A percentile compares a stretch with the other conserved stretches of the same genome.
These are phyloP conservation scores for Fusarium temperatum DNA, from an alignment of 2,329 filamentous ascomycete species.

Conservation along the genomic window DNA sequence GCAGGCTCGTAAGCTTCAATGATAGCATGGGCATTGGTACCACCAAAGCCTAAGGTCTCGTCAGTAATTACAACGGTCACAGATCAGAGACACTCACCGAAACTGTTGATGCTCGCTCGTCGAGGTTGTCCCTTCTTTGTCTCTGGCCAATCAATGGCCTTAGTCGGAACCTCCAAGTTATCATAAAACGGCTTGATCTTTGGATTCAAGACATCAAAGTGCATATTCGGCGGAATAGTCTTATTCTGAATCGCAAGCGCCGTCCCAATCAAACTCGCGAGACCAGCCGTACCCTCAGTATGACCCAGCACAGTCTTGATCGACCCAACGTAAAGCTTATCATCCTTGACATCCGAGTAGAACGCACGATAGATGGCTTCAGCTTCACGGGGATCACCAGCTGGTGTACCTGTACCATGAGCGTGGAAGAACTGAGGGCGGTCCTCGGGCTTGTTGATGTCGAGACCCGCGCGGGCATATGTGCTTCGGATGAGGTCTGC, in stretches of 20 bases:
- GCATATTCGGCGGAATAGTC: background rate
- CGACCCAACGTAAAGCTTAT: background rate
- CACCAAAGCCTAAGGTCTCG: conserved; percentile 40
- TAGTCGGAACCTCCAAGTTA: background rate
- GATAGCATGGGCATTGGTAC: conserved; percentile 47
- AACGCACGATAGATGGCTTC: background rate
- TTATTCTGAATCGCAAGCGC: background rate
- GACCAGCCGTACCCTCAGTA: accelerated
- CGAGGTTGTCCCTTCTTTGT: background rate
- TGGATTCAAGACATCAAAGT: background rate
- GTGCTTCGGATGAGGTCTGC: background rate
- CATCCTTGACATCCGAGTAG: background rate
- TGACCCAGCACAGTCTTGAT: background rate
- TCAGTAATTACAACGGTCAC: background rate
- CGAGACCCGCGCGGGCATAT: background rate
- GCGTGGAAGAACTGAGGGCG: background rate
- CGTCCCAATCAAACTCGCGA: background rate
- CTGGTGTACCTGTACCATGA: background rate
- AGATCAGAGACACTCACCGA: conserved; percentile 34
- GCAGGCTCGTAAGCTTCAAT: background rate
- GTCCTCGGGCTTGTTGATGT: background rate
- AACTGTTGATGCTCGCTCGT: conserved; percentile 47
- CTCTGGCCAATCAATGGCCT: background rate
- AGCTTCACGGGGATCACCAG: background rate
- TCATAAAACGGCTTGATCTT: background rate